These are phyloP conservation scores for Boletus sp. DNA, from an alignment of 768 basidiomycete species.

Conservation along the genomic window DNA sequence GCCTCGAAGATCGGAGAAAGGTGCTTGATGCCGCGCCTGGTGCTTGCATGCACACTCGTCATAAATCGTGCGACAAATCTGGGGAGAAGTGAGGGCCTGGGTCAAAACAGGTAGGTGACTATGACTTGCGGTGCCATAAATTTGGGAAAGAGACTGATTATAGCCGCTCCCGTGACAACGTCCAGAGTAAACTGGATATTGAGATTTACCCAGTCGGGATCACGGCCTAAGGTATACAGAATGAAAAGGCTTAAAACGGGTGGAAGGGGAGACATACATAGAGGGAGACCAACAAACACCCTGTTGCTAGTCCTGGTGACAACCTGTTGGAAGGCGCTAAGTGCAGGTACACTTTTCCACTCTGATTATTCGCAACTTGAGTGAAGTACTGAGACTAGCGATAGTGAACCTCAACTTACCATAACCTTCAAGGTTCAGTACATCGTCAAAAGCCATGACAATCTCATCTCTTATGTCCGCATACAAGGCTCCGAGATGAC, in stretches of 20 bases:
- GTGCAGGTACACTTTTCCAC: constrained; percentile 9
- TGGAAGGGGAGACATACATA: constrained; percentile 1
- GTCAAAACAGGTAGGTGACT: no score
- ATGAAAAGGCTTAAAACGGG: not conserved
- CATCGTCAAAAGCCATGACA: constrained; percentile 35
- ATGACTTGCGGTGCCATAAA: constrained; percentile 33
- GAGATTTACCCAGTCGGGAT: constrained; percentile 29
- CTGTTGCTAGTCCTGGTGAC: constrained; percentile 11
- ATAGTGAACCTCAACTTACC: constrained; percentile 4
- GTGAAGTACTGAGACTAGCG: not conserved
- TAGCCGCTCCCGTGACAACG: not conserved
- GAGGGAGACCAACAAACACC: constrained; percentile 14
- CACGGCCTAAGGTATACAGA: not conserved
- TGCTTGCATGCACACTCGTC: no score
- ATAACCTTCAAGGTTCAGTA: constrained; percentile 24
- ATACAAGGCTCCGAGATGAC: constrained; percentile 38
- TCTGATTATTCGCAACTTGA: not conserved
- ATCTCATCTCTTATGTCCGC: constrained; percentile 46
- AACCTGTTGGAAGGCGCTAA: not conserved
- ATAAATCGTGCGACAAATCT: constrained; percentile 2
- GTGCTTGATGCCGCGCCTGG: constrained; percentile 7
- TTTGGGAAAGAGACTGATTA: constrained; percentile 31
- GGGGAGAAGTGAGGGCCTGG: not conserved
- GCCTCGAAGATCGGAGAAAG: constrained; percentile 26
- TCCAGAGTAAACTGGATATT: no score